These are phyloP conservation scores for Acrocalymma vagum DNA, from an alignment of 2,329 filamentous ascomycete species.

Conservation along the genomic window DNA sequence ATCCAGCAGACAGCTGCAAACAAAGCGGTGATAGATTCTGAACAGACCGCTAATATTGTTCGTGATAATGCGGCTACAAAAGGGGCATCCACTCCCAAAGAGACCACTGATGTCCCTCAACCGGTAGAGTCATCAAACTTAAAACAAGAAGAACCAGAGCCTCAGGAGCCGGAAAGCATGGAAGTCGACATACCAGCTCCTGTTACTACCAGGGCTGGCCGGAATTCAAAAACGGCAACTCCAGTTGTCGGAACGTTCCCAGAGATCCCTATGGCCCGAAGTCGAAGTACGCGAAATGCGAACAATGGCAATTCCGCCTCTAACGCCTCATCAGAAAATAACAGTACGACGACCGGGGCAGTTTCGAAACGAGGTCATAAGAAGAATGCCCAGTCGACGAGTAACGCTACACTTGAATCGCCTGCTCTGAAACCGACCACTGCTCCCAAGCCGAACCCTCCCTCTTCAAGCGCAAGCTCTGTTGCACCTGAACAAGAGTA, in stretches of 20 bases:
- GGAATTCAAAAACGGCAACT: conserved; percentile 58
- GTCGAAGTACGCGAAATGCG: conserved; percentile 52
- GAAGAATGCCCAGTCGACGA: conserved; percentile 34
- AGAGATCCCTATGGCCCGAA: conserved; percentile 50
- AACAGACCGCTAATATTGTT: conserved; percentile 37
- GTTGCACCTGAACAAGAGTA: conserved; percentile 42
- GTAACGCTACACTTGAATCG: conserved; percentile 32
- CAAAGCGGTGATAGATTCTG: conserved; percentile 41
- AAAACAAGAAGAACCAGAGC: conserved; percentile 60
- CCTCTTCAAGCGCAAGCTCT: conserved; percentile 43
- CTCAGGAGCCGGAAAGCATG: conserved; percentile 52
- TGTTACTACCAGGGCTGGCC: conserved; percentile 46
- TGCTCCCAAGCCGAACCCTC: conserved; percentile 36
- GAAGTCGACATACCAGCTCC: conserved; percentile 41
- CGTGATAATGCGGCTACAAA: conserved; percentile 34
- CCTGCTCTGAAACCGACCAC: conserved; percentile 34
- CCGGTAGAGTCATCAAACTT: conserved; percentile 59
- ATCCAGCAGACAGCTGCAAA: conserved; percentile 34
- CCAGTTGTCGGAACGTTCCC: conserved; percentile 55
- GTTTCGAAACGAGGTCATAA: conserved; percentile 48
- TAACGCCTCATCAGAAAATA: conserved; percentile 50
- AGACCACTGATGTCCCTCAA: conserved; percentile 29
- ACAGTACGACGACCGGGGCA: conserved; percentile 41
- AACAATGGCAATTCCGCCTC: conserved; percentile 46
- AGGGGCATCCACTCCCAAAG: conserved; percentile 39